Base-by-base conservation (phyloP, 176 grass and related monocot genomes). In the Carex myosuroides region DNA sequence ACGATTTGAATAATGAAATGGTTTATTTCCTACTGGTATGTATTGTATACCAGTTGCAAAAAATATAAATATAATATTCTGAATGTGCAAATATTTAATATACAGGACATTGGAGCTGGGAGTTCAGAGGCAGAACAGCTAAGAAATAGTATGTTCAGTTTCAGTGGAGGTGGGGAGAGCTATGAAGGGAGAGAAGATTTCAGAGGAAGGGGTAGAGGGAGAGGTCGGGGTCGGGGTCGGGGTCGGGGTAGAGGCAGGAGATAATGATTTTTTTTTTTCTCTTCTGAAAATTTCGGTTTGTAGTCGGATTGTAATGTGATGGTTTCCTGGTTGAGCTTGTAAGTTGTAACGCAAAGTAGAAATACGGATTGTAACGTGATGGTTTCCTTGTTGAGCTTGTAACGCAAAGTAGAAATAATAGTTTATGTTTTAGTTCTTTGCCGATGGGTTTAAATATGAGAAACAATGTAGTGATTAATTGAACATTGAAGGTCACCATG, bases 121-220 rank as follows among this genome's bases (percentile, higher is more conserved):
- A 86, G 56, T 44, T 95, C 92, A 16, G 91, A 90, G 54, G 96
- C 91, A 20, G 89, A 95, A 76, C 76, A 76, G 39, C 63, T 95
- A 76, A 82, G 92, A 70, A 90, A 85, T 82, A 95, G 85, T 87
- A 95, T 93, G 89, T 95, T 98, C 86, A 98, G 85, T 86, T 98
- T 95, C 85, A 85, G 18, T 24, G 78, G 88, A 60, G 82, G 85
- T 2, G 89, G 88, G 60, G 89, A 98, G 85, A 83, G 76, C 22
- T 67, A 39, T 56, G 85, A 89, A 13, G 91, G 83, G 10, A 85
- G 86, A 65, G 80, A 79, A 79, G 85, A 92, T 76, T 90, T 92
- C 35, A 85, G 89, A 89, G 89, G 95, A 0, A 63, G 71, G 2
- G 90, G 90, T 3, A 73, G 86, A 17, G 91, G 91, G 6, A 78